These are phyloP conservation scores for Spirogloea muscicola DNA, from an alignment of 139 green algal species.

Conservation along the genomic window DNA sequence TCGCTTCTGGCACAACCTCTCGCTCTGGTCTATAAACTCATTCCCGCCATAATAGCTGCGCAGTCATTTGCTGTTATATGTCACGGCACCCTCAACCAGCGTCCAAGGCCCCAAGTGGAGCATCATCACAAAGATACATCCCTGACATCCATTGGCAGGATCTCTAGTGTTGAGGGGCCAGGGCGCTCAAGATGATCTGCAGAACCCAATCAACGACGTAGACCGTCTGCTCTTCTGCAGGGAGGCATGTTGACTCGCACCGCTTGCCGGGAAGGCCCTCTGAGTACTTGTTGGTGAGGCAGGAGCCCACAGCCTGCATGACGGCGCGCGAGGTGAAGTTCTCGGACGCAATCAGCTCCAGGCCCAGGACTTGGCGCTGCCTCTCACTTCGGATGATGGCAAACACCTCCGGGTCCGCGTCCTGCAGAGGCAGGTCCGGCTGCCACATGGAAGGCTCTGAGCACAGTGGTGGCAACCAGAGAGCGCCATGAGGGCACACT, in stretches of 20 bases:
- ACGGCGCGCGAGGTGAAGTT: conserved; percentile 91
- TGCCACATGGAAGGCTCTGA: conserved; percentile 7
- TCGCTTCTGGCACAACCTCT: conserved; percentile 84
- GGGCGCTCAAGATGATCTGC: too few species aligned
- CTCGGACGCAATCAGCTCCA: conserved; percentile 96
- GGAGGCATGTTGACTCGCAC: too few species aligned
- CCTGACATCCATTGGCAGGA: too few species aligned
- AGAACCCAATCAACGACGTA: too few species aligned
- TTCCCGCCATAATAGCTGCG: conserved; percentile 95
- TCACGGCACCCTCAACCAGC: too few species aligned
- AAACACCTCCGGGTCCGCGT: conserved; percentile 88
- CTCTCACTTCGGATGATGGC: conserved; percentile 94
- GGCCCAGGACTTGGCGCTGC: conserved; percentile 75
- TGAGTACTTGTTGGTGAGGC: conserved; percentile 99
- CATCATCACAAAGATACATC: too few species aligned
- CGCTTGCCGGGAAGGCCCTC: conserved; percentile 55
- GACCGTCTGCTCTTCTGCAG: too few species aligned
- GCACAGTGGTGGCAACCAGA: too few species aligned
- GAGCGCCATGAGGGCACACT: too few species aligned
- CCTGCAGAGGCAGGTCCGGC: conserved; percentile 56
- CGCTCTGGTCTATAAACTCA: conserved; percentile 94
- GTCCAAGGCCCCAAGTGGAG: too few species aligned
- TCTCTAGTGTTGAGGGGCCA: too few species aligned
- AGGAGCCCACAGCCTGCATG: conserved; percentile 87
- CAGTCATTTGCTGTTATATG: too few species aligned